Conservation (phyloP, 1,284 basidiomycete species). For the Cystobasidium sp. region DNA sequence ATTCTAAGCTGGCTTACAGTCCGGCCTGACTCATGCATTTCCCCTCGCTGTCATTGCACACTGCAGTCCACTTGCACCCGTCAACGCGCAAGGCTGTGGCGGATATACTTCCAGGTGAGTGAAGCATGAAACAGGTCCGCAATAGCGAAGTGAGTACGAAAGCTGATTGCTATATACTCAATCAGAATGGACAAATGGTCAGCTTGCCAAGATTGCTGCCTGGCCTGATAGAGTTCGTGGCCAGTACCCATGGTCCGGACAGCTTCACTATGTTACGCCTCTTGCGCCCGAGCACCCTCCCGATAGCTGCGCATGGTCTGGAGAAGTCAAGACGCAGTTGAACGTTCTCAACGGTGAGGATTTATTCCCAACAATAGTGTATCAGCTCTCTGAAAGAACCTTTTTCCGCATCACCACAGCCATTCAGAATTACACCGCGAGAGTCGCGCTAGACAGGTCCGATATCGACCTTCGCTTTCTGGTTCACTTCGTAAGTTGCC, state of each 20-base stretch:
- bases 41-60: not conserved
- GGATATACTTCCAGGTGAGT: conserved; percentile 29
- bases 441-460: conserved; percentile 49
- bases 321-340: conserved; percentile 44
- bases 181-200: conserved; percentile 53
- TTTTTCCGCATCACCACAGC: conserved; percentile 48
- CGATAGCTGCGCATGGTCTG: conserved; percentile 49
- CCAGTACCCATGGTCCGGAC: conserved; percentile 55
- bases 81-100: conserved; percentile 32
- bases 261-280: conserved; percentile 57
- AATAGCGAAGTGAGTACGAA: too few relatives aligned
- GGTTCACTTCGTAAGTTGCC: conserved; percentile 55
- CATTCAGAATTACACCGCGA: conserved; percentile 49
- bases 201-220: conserved; percentile 56
- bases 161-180: too few relatives aligned
- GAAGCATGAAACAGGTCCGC: too few relatives aligned
- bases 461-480: conserved; percentile 54
- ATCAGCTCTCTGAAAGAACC: conserved; percentile 34
- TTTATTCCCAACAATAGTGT: not conserved
- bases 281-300: conserved; percentile 55
- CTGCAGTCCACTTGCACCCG: conserved; percentile 39
- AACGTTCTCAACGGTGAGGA: conserved; percentile 41
- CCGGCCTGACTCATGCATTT: not conserved
- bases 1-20: not conserved
- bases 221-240: conserved; percentile 56